These are phyloP conservation scores for Ananas comosus DNA, from an alignment of 176 grass and related monocot genomes.

Conservation along the genomic window DNA sequence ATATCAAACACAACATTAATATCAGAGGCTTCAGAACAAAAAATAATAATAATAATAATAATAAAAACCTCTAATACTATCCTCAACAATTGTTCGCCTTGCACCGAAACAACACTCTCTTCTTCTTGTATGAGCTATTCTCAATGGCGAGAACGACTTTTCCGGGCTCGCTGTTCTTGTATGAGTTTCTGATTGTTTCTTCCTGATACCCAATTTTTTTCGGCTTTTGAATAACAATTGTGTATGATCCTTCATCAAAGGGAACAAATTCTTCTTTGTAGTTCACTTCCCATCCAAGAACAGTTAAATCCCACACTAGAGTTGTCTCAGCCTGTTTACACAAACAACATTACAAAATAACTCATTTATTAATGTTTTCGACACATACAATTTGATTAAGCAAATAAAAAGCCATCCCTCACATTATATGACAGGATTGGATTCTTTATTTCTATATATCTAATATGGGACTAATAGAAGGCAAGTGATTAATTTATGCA, in stretches of 20 bases:
- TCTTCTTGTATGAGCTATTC: slow-evolving; percentile 23
- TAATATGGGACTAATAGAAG: background rate
- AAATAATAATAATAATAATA: background rate
- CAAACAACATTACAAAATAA: background rate
- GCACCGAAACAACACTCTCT: slow-evolving; percentile 21
- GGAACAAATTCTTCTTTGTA: slow-evolving; percentile 20
- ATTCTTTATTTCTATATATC: no score
- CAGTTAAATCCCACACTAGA: slow-evolving; percentile 15
- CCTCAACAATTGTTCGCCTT: background rate
- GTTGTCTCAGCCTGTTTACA: background rate
- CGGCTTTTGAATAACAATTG: slow-evolving; percentile 13
- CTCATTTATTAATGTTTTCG: no score
- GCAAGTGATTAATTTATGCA: slow-evolving; percentile 13
- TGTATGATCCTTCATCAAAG: slow-evolving; percentile 9
- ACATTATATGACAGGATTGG: no score
- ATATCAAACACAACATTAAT: background rate
- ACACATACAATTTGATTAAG: no score
- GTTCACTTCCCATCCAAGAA: slow-evolving; percentile 19
- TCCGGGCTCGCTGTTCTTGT: slow-evolving; percentile 12
- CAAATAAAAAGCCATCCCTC: background rate
- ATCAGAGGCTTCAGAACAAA: background rate
- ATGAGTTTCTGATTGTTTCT: slow-evolving; percentile 13
- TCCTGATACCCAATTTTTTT: slow-evolving; percentile 8
- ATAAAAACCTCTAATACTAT: background rate
- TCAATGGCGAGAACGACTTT: slow-evolving; percentile 16